Conservation (phyloP, 768 basidiomycete genomes). For the Russula virescens region DNA sequence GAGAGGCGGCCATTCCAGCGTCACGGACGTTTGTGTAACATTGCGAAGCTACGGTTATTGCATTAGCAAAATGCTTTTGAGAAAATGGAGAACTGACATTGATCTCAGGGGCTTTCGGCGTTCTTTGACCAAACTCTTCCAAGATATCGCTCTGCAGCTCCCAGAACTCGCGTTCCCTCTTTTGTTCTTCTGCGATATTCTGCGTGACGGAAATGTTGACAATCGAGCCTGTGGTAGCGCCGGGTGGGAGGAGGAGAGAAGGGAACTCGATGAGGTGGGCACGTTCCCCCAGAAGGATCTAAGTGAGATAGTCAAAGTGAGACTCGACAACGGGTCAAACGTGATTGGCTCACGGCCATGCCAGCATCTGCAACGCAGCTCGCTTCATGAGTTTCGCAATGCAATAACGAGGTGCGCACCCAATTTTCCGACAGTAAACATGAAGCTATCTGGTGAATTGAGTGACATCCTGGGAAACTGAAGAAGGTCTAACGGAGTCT, state of each 20-base stretch:
- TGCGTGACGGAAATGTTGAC: slow-evolving; percentile 95
- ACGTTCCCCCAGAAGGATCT: slow-evolving; percentile 90
- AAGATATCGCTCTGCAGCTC: slow-evolving; percentile 76
- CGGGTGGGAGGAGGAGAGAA: slow-evolving; percentile 88
- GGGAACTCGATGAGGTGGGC: slow-evolving; percentile 98
- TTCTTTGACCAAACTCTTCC: slow-evolving; percentile 57
- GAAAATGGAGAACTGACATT: slow-evolving; percentile 42
- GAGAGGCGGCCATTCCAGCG: slow-evolving; percentile 89
- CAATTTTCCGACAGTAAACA: slow-evolving; percentile 93
- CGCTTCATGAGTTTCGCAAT: slow-evolving; percentile 13
- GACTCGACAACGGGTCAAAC: slow-evolving; percentile 21
- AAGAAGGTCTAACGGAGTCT: background rate
- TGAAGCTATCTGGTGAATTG: slow-evolving; percentile 60
- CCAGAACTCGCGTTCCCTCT: slow-evolving; percentile 79
- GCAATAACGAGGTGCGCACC: slow-evolving; percentile 43
- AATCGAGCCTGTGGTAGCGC: slow-evolving; percentile 89
- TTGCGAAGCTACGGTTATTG: slow-evolving; percentile 61
- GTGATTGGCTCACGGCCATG: slow-evolving; percentile 65
- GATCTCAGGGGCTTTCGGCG: slow-evolving; percentile 70
- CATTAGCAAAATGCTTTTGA: background rate
- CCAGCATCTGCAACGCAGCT: slow-evolving; percentile 61
- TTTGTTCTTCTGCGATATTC: slow-evolving; percentile 77
- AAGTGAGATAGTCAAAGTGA: slow-evolving; percentile 15
- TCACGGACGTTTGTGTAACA: slow-evolving; percentile 94
- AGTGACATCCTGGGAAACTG: slow-evolving; percentile 10